Percentiles rank a stretch among this genome's conserved stretches.
These are phyloP conservation scores for Tetradesmus lagerheimii DNA, from an alignment of 139 green algal genomes.

Conservation along the genomic window DNA sequence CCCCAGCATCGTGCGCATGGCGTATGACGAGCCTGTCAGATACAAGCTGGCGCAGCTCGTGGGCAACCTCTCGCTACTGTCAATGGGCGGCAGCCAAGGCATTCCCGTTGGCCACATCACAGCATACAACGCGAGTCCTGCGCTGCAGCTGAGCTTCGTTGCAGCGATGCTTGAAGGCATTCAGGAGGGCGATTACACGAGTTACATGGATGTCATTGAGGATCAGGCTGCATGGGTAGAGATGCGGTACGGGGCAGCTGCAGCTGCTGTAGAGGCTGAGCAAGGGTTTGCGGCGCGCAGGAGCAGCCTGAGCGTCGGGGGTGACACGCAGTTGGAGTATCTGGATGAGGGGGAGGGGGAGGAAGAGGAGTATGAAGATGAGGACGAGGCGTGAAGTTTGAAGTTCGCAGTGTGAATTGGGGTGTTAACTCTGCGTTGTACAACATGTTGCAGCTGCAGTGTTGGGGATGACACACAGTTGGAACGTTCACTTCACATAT, in stretches of 20 bases:
- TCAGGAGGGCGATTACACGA: not conserved
- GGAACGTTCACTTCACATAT: too few species aligned
- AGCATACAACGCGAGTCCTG: conserved; percentile 77
- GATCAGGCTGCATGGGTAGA: not conserved
- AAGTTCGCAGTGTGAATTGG: not conserved
- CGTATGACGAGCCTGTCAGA: conserved; percentile 77
- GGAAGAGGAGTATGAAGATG: conserved; percentile 21
- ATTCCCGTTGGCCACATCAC: conserved; percentile 82
- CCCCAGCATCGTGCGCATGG: conserved; percentile 65
- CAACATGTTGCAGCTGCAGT: not conserved
- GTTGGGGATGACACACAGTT: not conserved
- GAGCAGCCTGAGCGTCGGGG: not conserved
- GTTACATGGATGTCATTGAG: not conserved
- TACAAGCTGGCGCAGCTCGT: conserved; percentile 80
- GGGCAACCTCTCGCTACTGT: conserved; percentile 80
- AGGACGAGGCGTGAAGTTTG: not conserved
- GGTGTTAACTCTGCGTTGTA: not conserved
- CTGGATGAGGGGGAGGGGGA: not conserved
- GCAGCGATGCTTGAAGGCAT: conserved; percentile 42
- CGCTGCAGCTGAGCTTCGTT: conserved; percentile 68
- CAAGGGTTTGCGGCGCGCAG: not conserved
- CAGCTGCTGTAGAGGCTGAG: not conserved
- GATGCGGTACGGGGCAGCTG: not conserved
- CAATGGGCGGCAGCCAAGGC: conserved; percentile 60
- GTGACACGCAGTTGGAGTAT: not conserved